Conservation (phyloP, 2,329 filamentous ascomycete genomes). For the Dactylellina leptospora region DNA sequence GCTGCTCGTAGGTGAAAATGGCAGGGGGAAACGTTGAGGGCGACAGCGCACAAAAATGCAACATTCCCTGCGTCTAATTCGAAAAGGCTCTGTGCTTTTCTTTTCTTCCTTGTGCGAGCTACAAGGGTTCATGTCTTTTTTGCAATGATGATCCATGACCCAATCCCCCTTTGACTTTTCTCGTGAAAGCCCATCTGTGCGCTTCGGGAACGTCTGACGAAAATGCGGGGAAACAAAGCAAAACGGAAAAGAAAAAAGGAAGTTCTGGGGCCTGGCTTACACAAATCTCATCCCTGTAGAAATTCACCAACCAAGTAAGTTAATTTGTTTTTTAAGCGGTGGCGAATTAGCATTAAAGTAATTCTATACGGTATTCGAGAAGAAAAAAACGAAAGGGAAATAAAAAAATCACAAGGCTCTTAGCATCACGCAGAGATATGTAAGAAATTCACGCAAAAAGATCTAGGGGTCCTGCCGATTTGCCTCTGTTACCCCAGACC, state of each 20-base stretch:
- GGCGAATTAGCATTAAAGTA: constrained; percentile 28
- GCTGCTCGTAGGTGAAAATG: too few relatives aligned
- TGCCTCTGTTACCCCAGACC: constrained; percentile 3
- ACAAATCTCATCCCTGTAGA: constrained; percentile 53
- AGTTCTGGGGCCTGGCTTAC: constrained; percentile 29
- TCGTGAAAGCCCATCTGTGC: constrained; percentile 38
- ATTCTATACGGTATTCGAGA: constrained; percentile 3
- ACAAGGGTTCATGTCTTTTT: too few relatives aligned
- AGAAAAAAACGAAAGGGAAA: constrained; percentile 3
- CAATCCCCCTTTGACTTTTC: too few relatives aligned
- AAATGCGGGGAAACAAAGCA: constrained; percentile 50
- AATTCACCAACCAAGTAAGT: constrained; percentile 7
- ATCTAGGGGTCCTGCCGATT: neutral
- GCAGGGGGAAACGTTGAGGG: constrained; percentile 5
- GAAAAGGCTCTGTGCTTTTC: neutral
- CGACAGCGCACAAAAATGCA: constrained; percentile 44
- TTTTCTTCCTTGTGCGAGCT: neutral
- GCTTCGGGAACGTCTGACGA: constrained; percentile 53
- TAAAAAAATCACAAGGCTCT: constrained; percentile 17
- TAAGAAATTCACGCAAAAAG: constrained; percentile 39
- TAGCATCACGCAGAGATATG: neutral
- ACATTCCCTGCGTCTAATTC: constrained; percentile 7
- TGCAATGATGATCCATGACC: too few relatives aligned
- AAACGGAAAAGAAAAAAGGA: neutral
- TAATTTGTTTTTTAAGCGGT: constrained; percentile 16